Percentiles rank a stretch among this genome's conserved stretches.
Conservation (phyloP, 495 filamentous ascomycete species). For the Aspergillus sclerotioniger region DNA sequence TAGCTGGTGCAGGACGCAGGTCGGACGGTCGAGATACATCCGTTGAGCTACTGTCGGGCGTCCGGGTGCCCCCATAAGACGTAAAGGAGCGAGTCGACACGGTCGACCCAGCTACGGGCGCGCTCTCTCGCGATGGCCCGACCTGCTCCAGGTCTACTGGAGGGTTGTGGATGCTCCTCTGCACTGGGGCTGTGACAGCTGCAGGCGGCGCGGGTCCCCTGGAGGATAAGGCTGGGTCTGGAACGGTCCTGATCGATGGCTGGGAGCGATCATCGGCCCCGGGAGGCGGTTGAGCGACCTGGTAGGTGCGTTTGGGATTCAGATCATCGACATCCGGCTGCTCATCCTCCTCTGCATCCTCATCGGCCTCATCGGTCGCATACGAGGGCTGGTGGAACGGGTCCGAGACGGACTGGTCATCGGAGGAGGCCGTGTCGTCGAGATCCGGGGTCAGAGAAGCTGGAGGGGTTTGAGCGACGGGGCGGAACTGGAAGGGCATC, state of each 20-base stretch:
- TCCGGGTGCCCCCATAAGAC: slow-evolving; percentile 11
- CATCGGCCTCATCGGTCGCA: slow-evolving; percentile 28
- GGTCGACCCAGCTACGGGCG: slow-evolving; percentile 2
- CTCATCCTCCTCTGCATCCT: slow-evolving; percentile 6
- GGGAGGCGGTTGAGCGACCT: background rate
- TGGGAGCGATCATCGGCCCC: background rate
- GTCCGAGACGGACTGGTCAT: slow-evolving; percentile 26
- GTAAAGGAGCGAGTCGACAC: slow-evolving; percentile 10
- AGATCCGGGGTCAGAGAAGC: slow-evolving; percentile 23
- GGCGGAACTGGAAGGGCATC: slow-evolving; percentile 12
- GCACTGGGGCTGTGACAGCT: slow-evolving; percentile 16
- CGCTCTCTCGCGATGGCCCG: slow-evolving; percentile 1
- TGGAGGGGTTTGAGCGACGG: slow-evolving; percentile 19
- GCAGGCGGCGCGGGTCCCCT: slow-evolving; percentile 10
- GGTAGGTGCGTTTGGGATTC: background rate
- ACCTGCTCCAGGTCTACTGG: slow-evolving; percentile 1
- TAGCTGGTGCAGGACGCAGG: slow-evolving; percentile 29
- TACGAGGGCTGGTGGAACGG: slow-evolving; percentile 32
- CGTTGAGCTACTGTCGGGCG: slow-evolving; percentile 45
- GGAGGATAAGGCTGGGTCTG: background rate
- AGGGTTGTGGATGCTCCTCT: slow-evolving; percentile 10
- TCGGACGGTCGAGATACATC: slow-evolving; percentile 50
- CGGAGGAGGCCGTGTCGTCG: slow-evolving; percentile 29
- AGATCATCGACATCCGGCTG: background rate
- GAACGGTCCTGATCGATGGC: background rate